Percentiles rank a stretch among this genome's conserved stretches.
These are phyloP conservation scores for Fusarium sp. DNA, from an alignment of 2,329 filamentous ascomycete genomes.

Conservation along the genomic window DNA sequence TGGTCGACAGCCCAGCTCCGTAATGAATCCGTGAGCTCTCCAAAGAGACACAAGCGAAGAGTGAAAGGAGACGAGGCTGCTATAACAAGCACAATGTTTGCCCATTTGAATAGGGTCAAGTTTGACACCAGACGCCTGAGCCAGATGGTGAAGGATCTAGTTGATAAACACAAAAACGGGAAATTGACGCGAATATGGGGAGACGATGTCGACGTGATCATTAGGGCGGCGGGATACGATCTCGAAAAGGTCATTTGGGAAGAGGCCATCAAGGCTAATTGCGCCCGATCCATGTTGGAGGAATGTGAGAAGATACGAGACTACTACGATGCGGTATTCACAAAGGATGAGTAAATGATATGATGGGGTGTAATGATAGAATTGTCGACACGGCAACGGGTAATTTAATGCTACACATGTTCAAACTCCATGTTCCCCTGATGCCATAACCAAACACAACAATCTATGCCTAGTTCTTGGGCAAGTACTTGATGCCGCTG, in stretches of 20 bases:
- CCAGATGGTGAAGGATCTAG: constrained; percentile 13
- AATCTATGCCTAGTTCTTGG: constrained; percentile 32
- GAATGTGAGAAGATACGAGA: constrained; percentile 40
- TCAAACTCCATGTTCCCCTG: neutral
- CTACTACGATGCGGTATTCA: constrained; percentile 39
- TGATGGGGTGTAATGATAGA: neutral
- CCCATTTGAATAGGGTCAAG: constrained; percentile 42
- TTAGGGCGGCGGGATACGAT: constrained; percentile 36
- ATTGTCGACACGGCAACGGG: neutral
- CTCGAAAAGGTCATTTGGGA: constrained; percentile 43
- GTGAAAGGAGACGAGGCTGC: neutral
- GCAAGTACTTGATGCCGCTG: constrained; percentile 46
- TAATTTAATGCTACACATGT: neutral
- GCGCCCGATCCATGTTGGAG: constrained; percentile 25
- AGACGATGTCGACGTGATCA: constrained; percentile 20
- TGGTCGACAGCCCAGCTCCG: neutral
- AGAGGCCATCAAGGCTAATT: constrained; percentile 40
- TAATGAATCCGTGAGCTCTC: neutral
- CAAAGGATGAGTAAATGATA: constrained; percentile 1
- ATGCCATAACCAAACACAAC: neutral
- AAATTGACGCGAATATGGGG: constrained; percentile 35
- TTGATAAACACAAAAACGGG: constrained; percentile 17
- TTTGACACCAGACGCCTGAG: constrained; percentile 34
- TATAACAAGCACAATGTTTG: constrained; percentile 39
- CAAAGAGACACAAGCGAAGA: neutral